Evolutionary conservation across 2,329 filamentous ascomycete genomes (phyloP), one percentile per base, ranked within the genome.

Genomic region (Phyllosticta capitalensis): DNA sequence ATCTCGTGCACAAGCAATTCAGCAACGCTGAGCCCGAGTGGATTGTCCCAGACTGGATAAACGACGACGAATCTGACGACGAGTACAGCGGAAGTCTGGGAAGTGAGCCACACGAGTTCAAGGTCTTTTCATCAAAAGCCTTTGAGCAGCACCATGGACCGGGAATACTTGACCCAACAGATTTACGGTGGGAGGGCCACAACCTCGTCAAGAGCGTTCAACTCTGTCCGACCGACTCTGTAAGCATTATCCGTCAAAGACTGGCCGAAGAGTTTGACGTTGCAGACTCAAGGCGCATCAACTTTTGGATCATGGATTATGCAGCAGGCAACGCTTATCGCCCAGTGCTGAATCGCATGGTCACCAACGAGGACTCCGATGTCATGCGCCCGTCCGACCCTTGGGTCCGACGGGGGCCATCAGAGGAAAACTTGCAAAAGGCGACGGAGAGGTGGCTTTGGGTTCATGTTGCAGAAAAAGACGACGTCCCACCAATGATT

Each of bases 1-100:
- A 81, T 63, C 67, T 78, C 38, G 68, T 76, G 2, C 62, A 68
- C 1, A 60, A 64, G 3, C 64, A 68, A 1, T 72, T 75, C 61
- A 70, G 76, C 3, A 73, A 74, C 48, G 75, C 75, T 5, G 77
- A 76, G 50, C 76, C 75, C 60, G 64, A 62, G 19, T 83, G 80
- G 79, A 66, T 77, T 12, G 72, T 77, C 5, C 70, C 78, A 0
- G 65, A 72, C 2, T 72, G 74, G 33, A 63, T 80, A 67, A 51
- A 28, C 33, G 38, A 63, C 48, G 12, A 50, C 58, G n/a, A 58
- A 61, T 14, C 63, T 66, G 17, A 62, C 64, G 4, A 58, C 65
- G 24, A 14, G 5, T 12, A 19, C 5, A 38, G 55, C 21, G 2
- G n/a, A 10, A 7, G 3, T 10, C 53, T n/a, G 20, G 24, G 52